A percentile compares a stretch with the other conserved stretches of the same genome.
phyloP scores from a whole-genome alignment of 2,329 filamentous ascomycete species.

The Diaporthe sp. region DNA sequence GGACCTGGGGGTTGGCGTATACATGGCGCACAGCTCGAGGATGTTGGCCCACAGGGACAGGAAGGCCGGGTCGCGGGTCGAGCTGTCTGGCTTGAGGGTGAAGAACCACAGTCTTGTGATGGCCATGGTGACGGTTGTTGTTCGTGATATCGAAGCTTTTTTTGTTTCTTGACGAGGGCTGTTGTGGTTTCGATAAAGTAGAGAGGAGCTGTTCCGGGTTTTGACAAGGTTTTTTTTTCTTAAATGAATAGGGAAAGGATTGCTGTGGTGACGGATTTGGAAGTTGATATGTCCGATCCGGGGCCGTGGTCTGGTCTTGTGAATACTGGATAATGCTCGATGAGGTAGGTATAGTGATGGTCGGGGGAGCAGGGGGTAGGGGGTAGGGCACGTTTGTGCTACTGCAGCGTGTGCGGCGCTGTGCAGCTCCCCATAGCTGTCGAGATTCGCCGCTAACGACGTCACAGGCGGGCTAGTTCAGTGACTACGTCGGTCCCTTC shows the following conservation, averaged over 20 bases:
- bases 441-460: slow-evolving; percentile 22
- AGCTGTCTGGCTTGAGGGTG: slow-evolving; percentile 33
- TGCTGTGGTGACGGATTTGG: slow-evolving; percentile 15
- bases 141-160: neutral
- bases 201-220: neutral
- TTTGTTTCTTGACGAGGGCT: neutral
- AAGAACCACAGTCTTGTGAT: slow-evolving; percentile 42
- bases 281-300: slow-evolving; percentile 22
- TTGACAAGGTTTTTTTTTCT: neutral
- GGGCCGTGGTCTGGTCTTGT: neutral
- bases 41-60: slow-evolving; percentile 33
- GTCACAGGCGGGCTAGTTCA: slow-evolving; percentile 28
- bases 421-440: slow-evolving; percentile 4
- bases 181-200: neutral
- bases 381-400: neutral
- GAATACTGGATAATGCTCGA: slow-evolving; percentile 2
- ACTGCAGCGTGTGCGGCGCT: neutral
- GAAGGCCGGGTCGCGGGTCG: slow-evolving; percentile 37
- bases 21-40: slow-evolving; percentile 39
- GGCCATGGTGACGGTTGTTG: slow-evolving; percentile 27
- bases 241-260: slow-evolving; percentile 3
- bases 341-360: slow-evolving; percentile 6
- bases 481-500: slow-evolving; percentile 13
- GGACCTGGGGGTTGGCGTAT: slow-evolving; percentile 30
- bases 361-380: slow-evolving; percentile 3